A percentile compares a stretch with the other conserved stretches of the same genome.
These are phyloP conservation scores for Baorangia bicolor DNA, from an alignment of 768 basidiomycete genomes.

Conservation along the genomic window DNA sequence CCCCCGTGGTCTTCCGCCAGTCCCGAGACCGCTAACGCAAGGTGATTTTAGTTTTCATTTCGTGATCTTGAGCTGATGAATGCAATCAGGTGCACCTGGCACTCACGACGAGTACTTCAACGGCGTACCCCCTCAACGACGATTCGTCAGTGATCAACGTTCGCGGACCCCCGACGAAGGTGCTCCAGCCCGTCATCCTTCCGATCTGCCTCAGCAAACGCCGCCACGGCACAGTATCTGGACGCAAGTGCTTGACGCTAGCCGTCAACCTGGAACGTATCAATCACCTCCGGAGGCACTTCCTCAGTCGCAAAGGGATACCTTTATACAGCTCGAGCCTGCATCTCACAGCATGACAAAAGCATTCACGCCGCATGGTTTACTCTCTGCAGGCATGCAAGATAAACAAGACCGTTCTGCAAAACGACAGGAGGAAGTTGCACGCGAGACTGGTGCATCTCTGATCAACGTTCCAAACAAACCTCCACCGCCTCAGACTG, in stretches of 20 bases:
- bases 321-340: constrained; percentile 75
- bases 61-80: constrained; percentile 5
- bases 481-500: constrained; percentile 92
- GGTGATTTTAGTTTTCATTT: constrained; percentile 37
- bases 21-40: constrained; percentile 47
- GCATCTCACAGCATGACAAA: constrained; percentile 79
- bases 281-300: constrained; percentile 34
- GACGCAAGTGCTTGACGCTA: constrained; percentile 84
- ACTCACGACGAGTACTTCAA: constrained; percentile 46
- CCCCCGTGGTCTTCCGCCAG: constrained; percentile 64
- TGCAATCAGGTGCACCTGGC: constrained; percentile 28
- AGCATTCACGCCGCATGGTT: constrained; percentile 91
- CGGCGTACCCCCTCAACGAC: constrained; percentile 40
- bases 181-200: constrained; percentile 51
- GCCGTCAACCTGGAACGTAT: constrained; percentile 46
- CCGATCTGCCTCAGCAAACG: constrained; percentile 47
- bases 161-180: constrained; percentile 60
- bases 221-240: constrained; percentile 72
- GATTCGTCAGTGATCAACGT: constrained; percentile 54
- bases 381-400: constrained; percentile 92
- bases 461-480: constrained; percentile 95
- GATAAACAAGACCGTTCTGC: constrained; percentile 96
- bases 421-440: constrained; percentile 90
- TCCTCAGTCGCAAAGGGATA: constrained; percentile 40
- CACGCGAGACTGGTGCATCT: constrained; percentile 87